phyloP scores from a whole-genome alignment of 441 rosid species.

The Isatis lusitanica region DNA sequence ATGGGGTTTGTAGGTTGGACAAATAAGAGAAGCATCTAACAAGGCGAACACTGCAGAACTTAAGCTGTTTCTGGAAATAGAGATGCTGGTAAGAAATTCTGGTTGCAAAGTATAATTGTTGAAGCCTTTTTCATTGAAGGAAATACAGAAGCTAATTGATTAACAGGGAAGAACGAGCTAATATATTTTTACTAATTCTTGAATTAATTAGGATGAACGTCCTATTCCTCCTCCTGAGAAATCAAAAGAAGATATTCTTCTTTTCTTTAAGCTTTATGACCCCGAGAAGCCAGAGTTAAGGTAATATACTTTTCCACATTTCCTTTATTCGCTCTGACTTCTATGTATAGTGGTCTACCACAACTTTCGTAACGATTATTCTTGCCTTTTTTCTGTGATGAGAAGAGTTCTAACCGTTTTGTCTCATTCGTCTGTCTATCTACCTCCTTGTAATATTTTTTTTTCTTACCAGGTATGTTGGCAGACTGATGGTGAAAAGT shows the following conservation, averaged over 20 bases:
- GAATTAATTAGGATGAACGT: slow-evolving; percentile 48
- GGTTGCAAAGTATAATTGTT: slow-evolving; percentile 17
- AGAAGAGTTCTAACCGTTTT: neutral
- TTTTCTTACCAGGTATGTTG: slow-evolving; percentile 52
- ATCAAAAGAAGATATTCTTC: slow-evolving; percentile 64
- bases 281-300: slow-evolving; percentile 59
- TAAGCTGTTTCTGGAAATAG: slow-evolving; percentile 69
- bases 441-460: slow-evolving; percentile 7
- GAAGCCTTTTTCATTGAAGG: slow-evolving; percentile 8
- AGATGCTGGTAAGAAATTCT: slow-evolving; percentile 48
- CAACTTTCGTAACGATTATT: neutral
- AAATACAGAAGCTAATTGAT: slow-evolving; percentile 13
- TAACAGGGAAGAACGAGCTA: slow-evolving; percentile 9
- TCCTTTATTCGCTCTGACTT: slow-evolving; percentile 5
- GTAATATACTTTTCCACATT: slow-evolving; percentile 38
- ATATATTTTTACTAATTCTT: slow-evolving; percentile 14
- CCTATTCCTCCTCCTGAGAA: slow-evolving; percentile 64
- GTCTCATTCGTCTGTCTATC: neutral
- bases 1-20: slow-evolving; percentile 58
- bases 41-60: slow-evolving; percentile 67
- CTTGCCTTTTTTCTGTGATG: neutral
- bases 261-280: slow-evolving; percentile 73
- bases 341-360: slow-evolving; percentile 2
- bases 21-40: slow-evolving; percentile 66
- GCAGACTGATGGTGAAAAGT: slow-evolving; percentile 63